Conservation (phyloP, 2,329 filamentous ascomycete species). For the Fusarium kyushuense region DNA sequence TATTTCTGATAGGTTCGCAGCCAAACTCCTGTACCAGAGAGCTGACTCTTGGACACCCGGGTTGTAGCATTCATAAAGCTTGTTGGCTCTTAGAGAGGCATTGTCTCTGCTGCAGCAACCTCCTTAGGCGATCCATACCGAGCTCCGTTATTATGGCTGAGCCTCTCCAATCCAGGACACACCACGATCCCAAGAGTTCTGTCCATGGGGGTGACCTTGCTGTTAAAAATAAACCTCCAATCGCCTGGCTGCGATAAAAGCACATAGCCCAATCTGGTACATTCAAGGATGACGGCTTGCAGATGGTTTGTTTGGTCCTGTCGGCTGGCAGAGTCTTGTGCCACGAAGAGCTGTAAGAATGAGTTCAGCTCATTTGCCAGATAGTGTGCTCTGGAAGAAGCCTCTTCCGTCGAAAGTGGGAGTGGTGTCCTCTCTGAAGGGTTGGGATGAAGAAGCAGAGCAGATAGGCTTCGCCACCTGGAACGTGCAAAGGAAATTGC, state of each 20-base stretch:
- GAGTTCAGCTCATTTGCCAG: constrained; percentile 52
- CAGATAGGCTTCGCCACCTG: constrained; percentile 58
- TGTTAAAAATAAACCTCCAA: constrained; percentile 50
- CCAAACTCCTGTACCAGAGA: not conserved
- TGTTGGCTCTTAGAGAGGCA: constrained; percentile 9
- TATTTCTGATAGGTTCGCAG: not conserved
- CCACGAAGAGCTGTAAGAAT: constrained; percentile 53
- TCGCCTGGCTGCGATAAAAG: constrained; percentile 59
- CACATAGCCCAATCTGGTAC: constrained; percentile 56
- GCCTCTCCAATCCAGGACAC: constrained; percentile 50
- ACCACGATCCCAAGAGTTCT: constrained; percentile 38
- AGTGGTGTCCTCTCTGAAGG: constrained; percentile 55
- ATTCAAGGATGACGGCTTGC: constrained; percentile 56
- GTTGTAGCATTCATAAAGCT: not conserved
- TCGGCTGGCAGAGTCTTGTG: constrained; percentile 40
- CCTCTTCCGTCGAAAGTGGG: constrained; percentile 45
- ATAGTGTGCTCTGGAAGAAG: constrained; percentile 49
- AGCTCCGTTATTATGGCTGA: constrained; percentile 45
- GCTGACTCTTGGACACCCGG: not conserved
- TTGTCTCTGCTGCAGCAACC: constrained; percentile 39
- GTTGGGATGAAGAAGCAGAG: constrained; percentile 56
- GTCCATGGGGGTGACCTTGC: not conserved
- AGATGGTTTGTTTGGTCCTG: constrained; percentile 55
- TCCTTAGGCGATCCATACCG: constrained; percentile 39
- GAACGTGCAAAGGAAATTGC: constrained; percentile 51